Evolutionary conservation across 768 basidiomycete species (phyloP).

Genomic region (Boletus coccyginus): DNA sequence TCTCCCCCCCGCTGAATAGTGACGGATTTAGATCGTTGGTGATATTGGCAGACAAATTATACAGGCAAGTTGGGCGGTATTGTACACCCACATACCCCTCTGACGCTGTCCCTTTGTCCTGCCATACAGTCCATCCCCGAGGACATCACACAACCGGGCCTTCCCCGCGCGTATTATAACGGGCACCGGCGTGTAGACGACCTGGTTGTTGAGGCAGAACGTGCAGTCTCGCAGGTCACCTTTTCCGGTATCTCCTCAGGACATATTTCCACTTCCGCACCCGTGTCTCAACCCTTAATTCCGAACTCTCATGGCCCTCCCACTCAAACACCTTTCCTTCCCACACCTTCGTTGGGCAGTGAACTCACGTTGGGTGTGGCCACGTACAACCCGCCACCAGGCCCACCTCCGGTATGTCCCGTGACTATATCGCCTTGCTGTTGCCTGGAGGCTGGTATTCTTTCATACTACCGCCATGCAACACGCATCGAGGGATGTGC

Average conservation of each 20-base stretch:
- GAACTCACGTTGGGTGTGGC: conserved; percentile 24
- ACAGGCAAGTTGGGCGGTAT: conserved; percentile 29
- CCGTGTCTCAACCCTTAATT: neutral
- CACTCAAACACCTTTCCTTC: conserved; percentile 21
- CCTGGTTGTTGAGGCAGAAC: conserved; percentile 62
- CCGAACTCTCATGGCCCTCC: conserved; percentile 2
- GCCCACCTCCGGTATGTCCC: conserved; percentile 17
- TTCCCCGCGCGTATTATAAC: conserved; percentile 68
- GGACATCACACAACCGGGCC: conserved; percentile 76
- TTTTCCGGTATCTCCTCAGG: conserved; percentile 42
- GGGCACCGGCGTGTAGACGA: conserved; percentile 61
- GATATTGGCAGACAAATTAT: conserved; percentile 48
- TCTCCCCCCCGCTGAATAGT: neutral
- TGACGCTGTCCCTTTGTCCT: conserved; percentile 3
- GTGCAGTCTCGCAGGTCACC: conserved; percentile 49
- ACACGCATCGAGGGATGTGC: conserved; percentile 6
- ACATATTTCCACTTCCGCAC: neutral
- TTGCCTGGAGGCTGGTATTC: conserved; percentile 17
- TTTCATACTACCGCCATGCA: conserved; percentile 8
- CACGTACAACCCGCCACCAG: conserved; percentile 8
- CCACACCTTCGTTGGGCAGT: conserved; percentile 34
- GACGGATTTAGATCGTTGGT: conserved; percentile 40
- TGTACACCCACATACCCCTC: neutral
- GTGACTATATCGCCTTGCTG: conserved; percentile 14
- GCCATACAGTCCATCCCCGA: conserved; percentile 70